Evolutionary conservation across 2,329 filamentous ascomycete species (phyloP).

Genomic region (Colletotrichum scovillei): DNA sequence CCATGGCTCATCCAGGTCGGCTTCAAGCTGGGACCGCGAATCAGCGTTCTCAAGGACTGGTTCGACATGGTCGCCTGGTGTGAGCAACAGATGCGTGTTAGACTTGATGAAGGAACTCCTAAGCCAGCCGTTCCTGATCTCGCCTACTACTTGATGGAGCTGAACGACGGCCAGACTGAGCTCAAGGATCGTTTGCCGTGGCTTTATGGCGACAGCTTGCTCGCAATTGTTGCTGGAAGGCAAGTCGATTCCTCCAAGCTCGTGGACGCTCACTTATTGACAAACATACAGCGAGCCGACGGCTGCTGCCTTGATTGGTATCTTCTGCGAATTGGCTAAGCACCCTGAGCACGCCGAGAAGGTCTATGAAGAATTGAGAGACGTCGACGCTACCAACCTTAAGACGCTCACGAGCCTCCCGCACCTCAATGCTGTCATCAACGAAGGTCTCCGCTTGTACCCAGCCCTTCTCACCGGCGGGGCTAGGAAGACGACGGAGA

Average conservation of each 20-base stretch:
- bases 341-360: constrained; percentile 34
- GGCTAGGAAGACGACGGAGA: constrained; percentile 33
- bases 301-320: constrained; percentile 33
- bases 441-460: constrained; percentile 34
- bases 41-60: constrained; percentile 40
- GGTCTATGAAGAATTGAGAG: constrained; percentile 28
- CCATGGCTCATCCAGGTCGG: constrained; percentile 42
- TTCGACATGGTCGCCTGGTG: constrained; percentile 39
- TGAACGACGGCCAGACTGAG: constrained; percentile 24
- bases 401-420: constrained; percentile 36
- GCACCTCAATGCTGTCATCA: constrained; percentile 39
- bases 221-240: constrained; percentile 40
- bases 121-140: constrained; percentile 29
- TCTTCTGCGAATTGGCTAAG: constrained; percentile 37
- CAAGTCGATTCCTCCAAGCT: not conserved
- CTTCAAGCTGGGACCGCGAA: constrained; percentile 36
- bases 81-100: constrained; percentile 34
- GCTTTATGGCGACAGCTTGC: constrained; percentile 36
- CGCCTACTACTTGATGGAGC: constrained; percentile 30
- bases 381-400: constrained; percentile 36
- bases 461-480: constrained; percentile 32
- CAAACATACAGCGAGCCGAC: constrained; percentile 35
- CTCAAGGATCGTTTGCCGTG: constrained; percentile 23
- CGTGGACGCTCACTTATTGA: not conserved
- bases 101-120: constrained; percentile 21